Evolutionary conservation across 768 basidiomycete genomes (phyloP).

Genomic region (Kondoa malvinella): DNA sequence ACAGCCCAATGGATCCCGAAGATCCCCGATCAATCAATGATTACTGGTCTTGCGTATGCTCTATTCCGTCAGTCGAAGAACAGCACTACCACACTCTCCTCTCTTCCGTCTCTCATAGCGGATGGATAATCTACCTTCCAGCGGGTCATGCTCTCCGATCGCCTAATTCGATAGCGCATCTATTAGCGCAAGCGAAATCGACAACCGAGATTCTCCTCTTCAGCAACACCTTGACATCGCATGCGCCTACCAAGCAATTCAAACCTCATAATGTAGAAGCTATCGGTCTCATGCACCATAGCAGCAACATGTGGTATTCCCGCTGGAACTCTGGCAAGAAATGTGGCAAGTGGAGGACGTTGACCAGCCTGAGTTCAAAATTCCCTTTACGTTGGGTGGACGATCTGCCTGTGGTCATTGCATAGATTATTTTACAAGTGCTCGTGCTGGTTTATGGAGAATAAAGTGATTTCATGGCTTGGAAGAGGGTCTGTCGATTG

Average conservation of each 20-base stretch:
- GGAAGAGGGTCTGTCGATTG: neutral
- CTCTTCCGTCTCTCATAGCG: neutral
- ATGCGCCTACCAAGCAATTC: neutral
- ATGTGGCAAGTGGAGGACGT: constrained; percentile 1
- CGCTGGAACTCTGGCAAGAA: neutral
- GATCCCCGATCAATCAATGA: neutral
- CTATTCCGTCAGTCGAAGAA: neutral
- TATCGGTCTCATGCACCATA: neutral
- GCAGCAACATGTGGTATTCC: neutral
- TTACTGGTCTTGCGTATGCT: neutral
- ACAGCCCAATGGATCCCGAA: neutral
- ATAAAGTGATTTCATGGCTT: neutral
- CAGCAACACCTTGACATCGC: neutral
- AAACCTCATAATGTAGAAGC: neutral
- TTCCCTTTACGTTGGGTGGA: neutral
- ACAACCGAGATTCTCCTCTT: neutral
- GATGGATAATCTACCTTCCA: constrained; percentile 3
- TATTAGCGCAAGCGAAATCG: neutral
- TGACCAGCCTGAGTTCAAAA: neutral
- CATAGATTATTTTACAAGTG: neutral
- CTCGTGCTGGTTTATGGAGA: neutral
- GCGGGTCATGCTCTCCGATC: neutral
- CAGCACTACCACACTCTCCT: neutral
- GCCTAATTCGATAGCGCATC: neutral
- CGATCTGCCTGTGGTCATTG: neutral